These are phyloP conservation scores for Ramaria rubella DNA, from an alignment of 768 basidiomycete genomes.

Conservation along the genomic window DNA sequence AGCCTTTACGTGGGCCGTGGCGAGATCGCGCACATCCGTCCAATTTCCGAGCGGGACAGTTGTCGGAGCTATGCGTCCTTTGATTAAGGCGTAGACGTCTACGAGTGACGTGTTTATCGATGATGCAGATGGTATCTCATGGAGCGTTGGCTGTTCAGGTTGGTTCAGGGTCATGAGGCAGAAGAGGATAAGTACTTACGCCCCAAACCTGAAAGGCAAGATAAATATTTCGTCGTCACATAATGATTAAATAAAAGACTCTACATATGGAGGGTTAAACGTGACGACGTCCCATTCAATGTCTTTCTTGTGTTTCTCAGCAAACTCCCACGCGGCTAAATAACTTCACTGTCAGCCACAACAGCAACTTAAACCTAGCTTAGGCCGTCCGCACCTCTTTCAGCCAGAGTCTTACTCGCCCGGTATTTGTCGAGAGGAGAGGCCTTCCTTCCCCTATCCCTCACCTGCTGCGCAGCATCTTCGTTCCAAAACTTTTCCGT, in stretches of 20 bases:
- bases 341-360: not conserved
- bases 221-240: not conserved
- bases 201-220: not conserved
- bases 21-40: constrained; percentile 52
- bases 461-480: constrained; percentile 19
- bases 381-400: constrained; percentile 22
- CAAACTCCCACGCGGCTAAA: constrained; percentile 47
- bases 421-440: constrained; percentile 17
- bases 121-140: constrained; percentile 30
- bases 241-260: not conserved
- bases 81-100: constrained; percentile 7
- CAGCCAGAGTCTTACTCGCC: constrained; percentile 26
- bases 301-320: constrained; percentile 35
- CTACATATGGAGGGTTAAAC: constrained; percentile 49
- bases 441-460: constrained; percentile 25
- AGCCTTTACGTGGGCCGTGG: constrained; percentile 45
- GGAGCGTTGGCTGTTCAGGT: constrained; percentile 26
- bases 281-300: constrained; percentile 47
- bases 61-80: not conserved
- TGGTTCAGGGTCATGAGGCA: not conserved
- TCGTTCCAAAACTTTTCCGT: constrained; percentile 30
- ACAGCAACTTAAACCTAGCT: too few relatives aligned
- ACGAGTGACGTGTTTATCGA: constrained; percentile 31
- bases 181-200: not conserved
- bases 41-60: constrained; percentile 26